A percentile compares a stretch with the other conserved stretches of the same genome.
Conservation (phyloP, 2,329 filamentous ascomycete species). For the Helotiales sp. region DNA sequence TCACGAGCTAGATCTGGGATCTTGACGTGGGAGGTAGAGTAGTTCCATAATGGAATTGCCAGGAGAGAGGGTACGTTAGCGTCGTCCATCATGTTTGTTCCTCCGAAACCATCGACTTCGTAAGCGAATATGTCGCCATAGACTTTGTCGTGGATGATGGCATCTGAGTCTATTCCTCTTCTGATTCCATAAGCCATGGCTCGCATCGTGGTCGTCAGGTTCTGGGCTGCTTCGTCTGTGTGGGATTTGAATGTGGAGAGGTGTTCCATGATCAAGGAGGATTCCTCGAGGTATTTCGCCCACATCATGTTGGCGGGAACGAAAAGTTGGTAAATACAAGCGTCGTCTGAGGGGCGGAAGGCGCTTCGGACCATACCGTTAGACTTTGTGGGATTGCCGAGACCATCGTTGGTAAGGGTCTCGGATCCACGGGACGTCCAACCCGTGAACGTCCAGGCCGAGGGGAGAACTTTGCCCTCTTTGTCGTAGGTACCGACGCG, state of each 20-base stretch:
- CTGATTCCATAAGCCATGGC: conserved; percentile 62
- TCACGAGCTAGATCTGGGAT: conserved; percentile 20
- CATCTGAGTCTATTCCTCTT: conserved; percentile 68
- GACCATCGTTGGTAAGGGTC: conserved; percentile 74
- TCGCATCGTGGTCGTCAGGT: conserved; percentile 55
- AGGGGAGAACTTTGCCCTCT: conserved; percentile 53
- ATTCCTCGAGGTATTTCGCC: conserved; percentile 57
- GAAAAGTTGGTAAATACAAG: conserved; percentile 77
- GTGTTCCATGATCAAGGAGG: conserved; percentile 51
- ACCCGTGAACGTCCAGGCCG: conserved; percentile 76
- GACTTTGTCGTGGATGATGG: conserved; percentile 61
- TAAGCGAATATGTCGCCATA: conserved; percentile 74
- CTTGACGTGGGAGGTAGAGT: conserved; percentile 34
- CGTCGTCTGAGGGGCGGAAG: conserved; percentile 88
- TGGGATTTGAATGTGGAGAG: too few species aligned
- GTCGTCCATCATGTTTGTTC: conserved; percentile 64
- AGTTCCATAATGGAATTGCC: conserved; percentile 63
- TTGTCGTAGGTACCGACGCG: conserved; percentile 70
- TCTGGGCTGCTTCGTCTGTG: conserved; percentile 43
- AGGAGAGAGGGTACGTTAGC: conserved; percentile 71
- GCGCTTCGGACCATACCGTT: conserved; percentile 84
- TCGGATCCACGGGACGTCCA: conserved; percentile 74
- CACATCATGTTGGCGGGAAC: conserved; percentile 91
- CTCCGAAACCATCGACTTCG: conserved; percentile 68
- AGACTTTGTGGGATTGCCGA: conserved; percentile 74